Evolutionary conservation across 148 eudicot genomes (phyloP).

Genomic region (Rhododendron mucronatum): DNA sequence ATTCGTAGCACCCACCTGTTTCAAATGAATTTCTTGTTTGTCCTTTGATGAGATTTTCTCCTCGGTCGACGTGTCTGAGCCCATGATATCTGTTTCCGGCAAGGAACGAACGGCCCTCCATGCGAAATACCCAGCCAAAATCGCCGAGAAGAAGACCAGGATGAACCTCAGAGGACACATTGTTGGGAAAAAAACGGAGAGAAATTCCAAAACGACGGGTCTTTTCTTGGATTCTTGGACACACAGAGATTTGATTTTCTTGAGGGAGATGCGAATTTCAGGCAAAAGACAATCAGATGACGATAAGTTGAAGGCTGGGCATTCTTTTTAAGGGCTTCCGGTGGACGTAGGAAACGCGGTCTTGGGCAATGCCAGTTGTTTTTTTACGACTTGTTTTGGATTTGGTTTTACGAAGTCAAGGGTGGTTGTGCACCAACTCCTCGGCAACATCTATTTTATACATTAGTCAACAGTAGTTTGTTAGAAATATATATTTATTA

Average conservation of each 20-base stretch:
- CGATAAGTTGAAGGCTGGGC: neutral
- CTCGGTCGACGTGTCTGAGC: slow-evolving; percentile 18
- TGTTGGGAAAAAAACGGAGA: neutral
- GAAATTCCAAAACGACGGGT: neutral
- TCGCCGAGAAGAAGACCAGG: slow-evolving; percentile 66
- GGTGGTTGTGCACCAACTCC: slow-evolving; percentile 1
- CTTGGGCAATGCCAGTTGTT: neutral
- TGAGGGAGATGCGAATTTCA: neutral
- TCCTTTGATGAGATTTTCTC: slow-evolving; percentile 24
- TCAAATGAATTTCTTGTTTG: slow-evolving; percentile 24
- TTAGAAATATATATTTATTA: neutral
- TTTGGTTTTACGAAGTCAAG: neutral
- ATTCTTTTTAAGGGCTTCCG: neutral
- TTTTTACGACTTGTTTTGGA: neutral
- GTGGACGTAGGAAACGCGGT: neutral
- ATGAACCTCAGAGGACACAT: slow-evolving; percentile 75
- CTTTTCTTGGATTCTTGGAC: neutral
- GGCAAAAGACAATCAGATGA: neutral
- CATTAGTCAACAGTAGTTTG: neutral
- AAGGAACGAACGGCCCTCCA: slow-evolving; percentile 50
- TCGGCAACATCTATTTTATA: neutral
- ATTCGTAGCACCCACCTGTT: slow-evolving; percentile 18
- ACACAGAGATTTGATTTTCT: neutral
- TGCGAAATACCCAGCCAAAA: slow-evolving; percentile 62
- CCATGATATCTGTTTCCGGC: slow-evolving; percentile 7